Base-by-base conservation (phyloP, 768 basidiomycete species). In the Leucogyrophana mollusca region DNA sequence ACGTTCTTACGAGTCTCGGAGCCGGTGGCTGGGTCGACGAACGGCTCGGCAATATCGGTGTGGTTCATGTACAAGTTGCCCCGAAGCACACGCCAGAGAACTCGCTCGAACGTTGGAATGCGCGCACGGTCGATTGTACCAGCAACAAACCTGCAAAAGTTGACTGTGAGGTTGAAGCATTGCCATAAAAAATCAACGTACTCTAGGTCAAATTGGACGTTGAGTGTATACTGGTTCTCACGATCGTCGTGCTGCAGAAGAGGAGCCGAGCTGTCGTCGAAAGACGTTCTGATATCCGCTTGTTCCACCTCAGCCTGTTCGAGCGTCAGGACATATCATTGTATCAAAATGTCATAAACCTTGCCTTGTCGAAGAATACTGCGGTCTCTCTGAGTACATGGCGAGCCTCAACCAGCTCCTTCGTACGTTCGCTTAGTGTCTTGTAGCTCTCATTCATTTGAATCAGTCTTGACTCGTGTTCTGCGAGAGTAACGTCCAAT, bases 1-100 rank as follows among this genome's bases (percentile, higher is more conserved):
- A 98, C 96, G 58, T 97, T 94, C 79, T 98, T 99, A 73, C 89
- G 82, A 17, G 88, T 89, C 71, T 94, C 90, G 16, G 70, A 73
- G 27, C 86, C 87, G 0, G 90, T 90, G 17, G 74, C 77, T 11
- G 94, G 88, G 61, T 98, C 92, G 47, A 92, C 76, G 58, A 98
- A 96, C 5, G 92, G 88, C 55, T 95, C 91, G 32, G 79, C 77
- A 56, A 99, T 98, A 67, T 98, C 94, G 44, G 86, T 90, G 67
- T 93, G 87, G 69, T 97, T 99, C 95, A 99, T 98, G 73, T 95
- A 99, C 17, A 99, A 75, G 64, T 99, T 98, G 40, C 96, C 96
- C 49, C 96, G 86, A 16, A 98, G 78, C 25, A 98, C 91, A 56
- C 96, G 90, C 96, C 96, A 99, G 40, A 98, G 80, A 16, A 99